Evolutionary conservation across 306 rosid genomes (phyloP).

Genomic region (Ormosia semicastrata): DNA sequence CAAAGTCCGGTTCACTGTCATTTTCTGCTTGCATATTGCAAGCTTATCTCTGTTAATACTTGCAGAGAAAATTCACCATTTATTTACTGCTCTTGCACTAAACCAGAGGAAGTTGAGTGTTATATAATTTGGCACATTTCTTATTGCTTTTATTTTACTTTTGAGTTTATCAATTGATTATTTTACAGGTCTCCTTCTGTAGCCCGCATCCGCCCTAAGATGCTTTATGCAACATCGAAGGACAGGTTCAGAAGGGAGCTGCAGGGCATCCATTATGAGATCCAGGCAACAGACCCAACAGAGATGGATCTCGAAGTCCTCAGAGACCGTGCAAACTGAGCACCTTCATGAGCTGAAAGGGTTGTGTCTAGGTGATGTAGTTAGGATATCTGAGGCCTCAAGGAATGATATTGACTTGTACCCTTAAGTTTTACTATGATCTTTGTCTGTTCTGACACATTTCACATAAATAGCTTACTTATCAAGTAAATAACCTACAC

Average conservation of each 20-base stretch:
- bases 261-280: slow-evolving; percentile 83
- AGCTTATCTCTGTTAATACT: neutral
- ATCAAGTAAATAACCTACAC: slow-evolving; percentile 48
- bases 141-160: neutral
- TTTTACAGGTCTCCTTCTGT: slow-evolving; percentile 71
- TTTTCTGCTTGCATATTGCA: neutral
- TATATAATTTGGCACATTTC: neutral
- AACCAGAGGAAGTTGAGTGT: neutral
- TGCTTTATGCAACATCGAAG: slow-evolving; percentile 85
- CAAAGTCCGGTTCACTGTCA: neutral
- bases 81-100: neutral
- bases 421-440: slow-evolving; percentile 34
- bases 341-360: slow-evolving; percentile 12
- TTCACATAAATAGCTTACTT: slow-evolving; percentile 24
- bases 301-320: slow-evolving; percentile 88
- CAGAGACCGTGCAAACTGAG: slow-evolving; percentile 69
- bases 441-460: slow-evolving; percentile 24
- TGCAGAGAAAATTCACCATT: neutral
- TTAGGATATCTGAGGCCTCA: slow-evolving; percentile 33
- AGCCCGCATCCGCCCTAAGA: slow-evolving; percentile 74
- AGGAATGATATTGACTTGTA: slow-evolving; percentile 25
- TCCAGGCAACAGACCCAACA: slow-evolving; percentile 80
- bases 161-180: slow-evolving; percentile 8
- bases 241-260: slow-evolving; percentile 78
- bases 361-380: slow-evolving; percentile 30